phyloP scores from a whole-genome alignment of 163 green algal species.

The Smithsoniella earleae region DNA sequence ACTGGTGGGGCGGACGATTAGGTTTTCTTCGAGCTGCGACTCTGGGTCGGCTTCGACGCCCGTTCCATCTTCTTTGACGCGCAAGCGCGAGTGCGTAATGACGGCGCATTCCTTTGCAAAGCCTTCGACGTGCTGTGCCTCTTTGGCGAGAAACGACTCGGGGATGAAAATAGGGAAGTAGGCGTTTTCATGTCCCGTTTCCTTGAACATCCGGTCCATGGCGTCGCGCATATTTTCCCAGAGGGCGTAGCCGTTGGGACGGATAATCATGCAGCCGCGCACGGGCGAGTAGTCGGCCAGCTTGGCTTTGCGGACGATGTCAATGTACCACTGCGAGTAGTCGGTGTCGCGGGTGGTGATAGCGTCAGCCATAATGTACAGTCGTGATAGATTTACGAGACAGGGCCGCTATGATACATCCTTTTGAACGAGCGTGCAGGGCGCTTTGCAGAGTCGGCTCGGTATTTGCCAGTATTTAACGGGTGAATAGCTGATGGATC shows the following conservation, averaged over 20 bases:
- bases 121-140: slow-evolving; percentile 94
- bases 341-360: no score
- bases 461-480: no score
- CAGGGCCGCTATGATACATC: no score
- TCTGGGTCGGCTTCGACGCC: slow-evolving; percentile 92
- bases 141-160: slow-evolving; percentile 79
- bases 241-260: slow-evolving; percentile 85
- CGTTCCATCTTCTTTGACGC: slow-evolving; percentile 86
- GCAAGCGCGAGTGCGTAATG: slow-evolving; percentile 78
- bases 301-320: slow-evolving; percentile 73
- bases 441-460: no score
- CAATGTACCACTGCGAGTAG: slow-evolving; percentile 40
- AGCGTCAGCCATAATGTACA: no score
- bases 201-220: no score
- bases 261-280: slow-evolving; percentile 95
- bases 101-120: slow-evolving; percentile 79
- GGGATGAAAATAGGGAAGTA: slow-evolving; percentile 99
- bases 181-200: no score
- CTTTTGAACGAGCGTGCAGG: no score
- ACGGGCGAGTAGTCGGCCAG: slow-evolving; percentile 89
- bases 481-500: no score
- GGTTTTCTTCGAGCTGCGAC: no score
- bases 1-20: no score
- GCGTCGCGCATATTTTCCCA: slow-evolving; percentile 92
- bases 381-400: no score